Evolutionary conservation across 495 filamentous ascomycete species (phyloP).

Genomic region (Neurospora sp.): DNA sequence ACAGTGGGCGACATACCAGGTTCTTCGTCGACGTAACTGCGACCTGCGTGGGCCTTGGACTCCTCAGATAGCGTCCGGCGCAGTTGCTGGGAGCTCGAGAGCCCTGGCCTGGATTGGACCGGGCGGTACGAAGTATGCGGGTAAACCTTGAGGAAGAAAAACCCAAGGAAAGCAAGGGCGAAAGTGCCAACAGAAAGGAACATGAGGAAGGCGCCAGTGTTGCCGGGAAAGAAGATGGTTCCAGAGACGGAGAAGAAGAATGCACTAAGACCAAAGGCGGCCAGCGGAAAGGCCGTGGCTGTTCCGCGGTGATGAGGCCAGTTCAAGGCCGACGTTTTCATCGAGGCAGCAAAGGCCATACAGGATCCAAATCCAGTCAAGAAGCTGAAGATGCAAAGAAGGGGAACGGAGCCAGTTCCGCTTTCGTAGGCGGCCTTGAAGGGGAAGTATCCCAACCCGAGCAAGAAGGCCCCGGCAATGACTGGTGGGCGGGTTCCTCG

Average conservation of each 20-base stretch:
- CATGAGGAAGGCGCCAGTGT: slow-evolving; percentile 70
- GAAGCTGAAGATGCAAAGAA: slow-evolving; percentile 72
- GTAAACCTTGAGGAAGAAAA: slow-evolving; percentile 73
- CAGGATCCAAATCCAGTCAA: slow-evolving; percentile 82
- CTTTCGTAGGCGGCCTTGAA: slow-evolving; percentile 55
- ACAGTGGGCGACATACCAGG: slow-evolving; percentile 3
- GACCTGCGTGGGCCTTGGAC: neutral
- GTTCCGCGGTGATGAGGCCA: slow-evolving; percentile 88
- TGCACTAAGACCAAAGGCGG: slow-evolving; percentile 89
- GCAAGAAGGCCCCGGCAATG: slow-evolving; percentile 57
- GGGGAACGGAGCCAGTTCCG: slow-evolving; percentile 54
- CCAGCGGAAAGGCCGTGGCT: slow-evolving; percentile 84
- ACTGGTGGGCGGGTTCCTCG: slow-evolving; percentile 72
- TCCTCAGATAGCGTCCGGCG: slow-evolving; percentile 15
- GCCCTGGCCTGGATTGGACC: slow-evolving; percentile 46
- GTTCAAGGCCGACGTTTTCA: slow-evolving; percentile 86
- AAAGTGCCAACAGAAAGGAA: slow-evolving; percentile 76
- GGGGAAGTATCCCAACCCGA: slow-evolving; percentile 73
- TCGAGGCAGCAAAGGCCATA: slow-evolving; percentile 71
- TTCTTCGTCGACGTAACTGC: slow-evolving; percentile 28
- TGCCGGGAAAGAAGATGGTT: slow-evolving; percentile 68
- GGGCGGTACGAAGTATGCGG: slow-evolving; percentile 56
- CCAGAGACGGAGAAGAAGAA: slow-evolving; percentile 87
- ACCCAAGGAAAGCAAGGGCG: slow-evolving; percentile 57
- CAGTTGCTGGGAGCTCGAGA: slow-evolving; percentile 50